These are phyloP conservation scores for Orbilia quercus DNA, from an alignment of 2,329 filamentous ascomycete genomes.

Conservation along the genomic window DNA sequence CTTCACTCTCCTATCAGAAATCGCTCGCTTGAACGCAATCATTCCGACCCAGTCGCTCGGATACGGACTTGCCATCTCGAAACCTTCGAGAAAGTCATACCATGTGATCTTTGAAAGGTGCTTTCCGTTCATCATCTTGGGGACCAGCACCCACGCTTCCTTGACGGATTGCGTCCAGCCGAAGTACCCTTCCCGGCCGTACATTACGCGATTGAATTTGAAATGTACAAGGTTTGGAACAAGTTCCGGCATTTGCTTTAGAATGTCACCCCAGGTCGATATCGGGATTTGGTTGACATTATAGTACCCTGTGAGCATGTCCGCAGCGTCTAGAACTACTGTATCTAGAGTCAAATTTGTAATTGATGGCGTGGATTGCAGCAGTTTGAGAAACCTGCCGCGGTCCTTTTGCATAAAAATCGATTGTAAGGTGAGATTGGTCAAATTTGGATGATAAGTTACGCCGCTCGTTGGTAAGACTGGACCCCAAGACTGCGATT, in stretches of 20 bases:
- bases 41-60: constrained; percentile 7
- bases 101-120: not conserved
- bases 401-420: constrained; percentile 7
- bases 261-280: not conserved
- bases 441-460: not conserved
- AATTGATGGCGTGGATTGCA: constrained; percentile 11
- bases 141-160: not conserved
- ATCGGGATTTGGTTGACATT: not conserved
- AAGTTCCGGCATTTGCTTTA: not conserved
- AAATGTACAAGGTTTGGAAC: constrained; percentile 13
- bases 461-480: not conserved
- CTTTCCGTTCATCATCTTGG: not conserved
- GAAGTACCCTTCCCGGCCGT: not conserved
- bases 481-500: not conserved
- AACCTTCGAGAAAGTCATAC: not conserved
- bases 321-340: constrained; percentile 3
- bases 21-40: not conserved
- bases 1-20: constrained; percentile 5
- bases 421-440: not conserved
- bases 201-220: constrained; percentile 14
- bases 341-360: constrained; percentile 2
- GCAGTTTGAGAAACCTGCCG: constrained; percentile 2
- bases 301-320: not conserved
- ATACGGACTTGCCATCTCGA: constrained; percentile 16
- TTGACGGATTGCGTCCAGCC: not conserved